phyloP scores from a whole-genome alignment of 371 early-diverging fungal species.

The Apophysomyces sp. region DNA sequence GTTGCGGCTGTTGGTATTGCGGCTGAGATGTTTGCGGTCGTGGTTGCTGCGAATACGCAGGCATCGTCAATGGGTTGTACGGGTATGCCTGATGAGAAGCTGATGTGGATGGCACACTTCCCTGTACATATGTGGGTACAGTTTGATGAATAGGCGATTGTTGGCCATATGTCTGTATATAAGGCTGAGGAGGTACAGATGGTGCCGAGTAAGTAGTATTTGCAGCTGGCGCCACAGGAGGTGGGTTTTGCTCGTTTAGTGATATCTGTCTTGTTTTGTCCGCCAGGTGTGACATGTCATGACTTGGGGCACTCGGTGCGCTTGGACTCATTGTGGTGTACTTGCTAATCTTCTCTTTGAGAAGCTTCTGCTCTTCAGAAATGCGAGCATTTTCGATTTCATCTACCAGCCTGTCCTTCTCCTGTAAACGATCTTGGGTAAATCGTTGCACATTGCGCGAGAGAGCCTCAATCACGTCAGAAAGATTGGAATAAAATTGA shows the following conservation, averaged over 20 bases:
- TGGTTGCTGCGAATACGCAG: slow-evolving; percentile 24
- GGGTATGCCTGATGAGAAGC: not conserved
- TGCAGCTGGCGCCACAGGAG: slow-evolving; percentile 8
- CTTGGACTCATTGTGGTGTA: slow-evolving; percentile 11
- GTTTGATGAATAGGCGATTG: not conserved
- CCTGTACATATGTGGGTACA: slow-evolving; percentile 14
- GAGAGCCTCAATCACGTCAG: slow-evolving; percentile 65
- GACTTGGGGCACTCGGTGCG: slow-evolving; percentile 18
- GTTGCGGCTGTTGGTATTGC: not conserved
- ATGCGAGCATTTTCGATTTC: slow-evolving; percentile 61
- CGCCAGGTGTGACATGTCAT: slow-evolving; percentile 27
- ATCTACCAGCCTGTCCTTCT: slow-evolving; percentile 64
- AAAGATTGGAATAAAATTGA: slow-evolving; percentile 78
- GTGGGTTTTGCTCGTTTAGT: slow-evolving; percentile 17
- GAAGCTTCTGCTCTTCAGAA: slow-evolving; percentile 64
- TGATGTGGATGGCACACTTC: slow-evolving; percentile 21
- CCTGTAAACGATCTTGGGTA: slow-evolving; percentile 63
- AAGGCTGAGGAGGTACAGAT: slow-evolving; percentile 17
- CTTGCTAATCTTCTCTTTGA: slow-evolving; percentile 71
- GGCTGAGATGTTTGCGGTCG: slow-evolving; percentile 7
- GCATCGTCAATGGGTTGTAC: slow-evolving; percentile 19
- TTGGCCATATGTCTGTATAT: slow-evolving; percentile 3
- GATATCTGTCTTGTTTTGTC: slow-evolving; percentile 35
- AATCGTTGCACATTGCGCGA: slow-evolving; percentile 64
- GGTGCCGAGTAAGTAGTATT: slow-evolving; percentile 3